Base-by-base conservation (phyloP, 2,329 filamentous ascomycete genomes). In the Aureobasidium leucospermi region DNA sequence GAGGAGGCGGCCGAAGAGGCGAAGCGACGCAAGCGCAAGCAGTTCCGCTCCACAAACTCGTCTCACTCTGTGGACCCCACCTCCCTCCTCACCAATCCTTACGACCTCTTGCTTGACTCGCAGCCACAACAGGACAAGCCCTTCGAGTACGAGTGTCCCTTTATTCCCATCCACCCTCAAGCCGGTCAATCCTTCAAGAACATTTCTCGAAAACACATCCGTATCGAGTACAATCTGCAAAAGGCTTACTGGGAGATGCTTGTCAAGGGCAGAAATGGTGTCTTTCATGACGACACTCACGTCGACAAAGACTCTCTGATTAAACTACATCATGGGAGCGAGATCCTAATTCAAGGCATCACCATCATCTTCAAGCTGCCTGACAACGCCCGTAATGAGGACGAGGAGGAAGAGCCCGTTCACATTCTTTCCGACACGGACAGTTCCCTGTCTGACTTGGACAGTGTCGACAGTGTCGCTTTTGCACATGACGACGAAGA, bases 141-240 rank as follows among this genome's bases (percentile, higher is more conserved):
- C 15, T 42, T 51, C 55, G 43, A 48, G 32, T 58, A 48, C 31
- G 59, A 63, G n/a, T 60, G 56, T 41, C 62, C 60, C 3, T 80
- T 89, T 60, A 79, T 91, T 51, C 83, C 84, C 36, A 89, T 92
- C 46, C 88, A 91, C 70, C 88, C 88, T 3, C 84, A 84, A 0
- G 81, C 84, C 62, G 81, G 83, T 2, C 77, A 72, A 61, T 83
- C 81, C 63, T 89, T 88, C 53, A 88, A 87, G 68, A 82, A 81
- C 53, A 91, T 92, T 58, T 92, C 88, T 3, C 79, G 88, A 62
- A 78, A 87, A 65, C 89, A 93, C 70, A 76, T 89, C 51, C 86
- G 85, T 66, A 89, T 93, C 65, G 77, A 81, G 48, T 92, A 86
- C 73, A 87, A 88, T 66, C 78, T 81, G 62, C 76, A 83, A 11